These are phyloP conservation scores for slime mould (Dictyostelium discoideum) DNA, from an alignment of 78 protist genomes.

Conservation along the genomic window DNA sequence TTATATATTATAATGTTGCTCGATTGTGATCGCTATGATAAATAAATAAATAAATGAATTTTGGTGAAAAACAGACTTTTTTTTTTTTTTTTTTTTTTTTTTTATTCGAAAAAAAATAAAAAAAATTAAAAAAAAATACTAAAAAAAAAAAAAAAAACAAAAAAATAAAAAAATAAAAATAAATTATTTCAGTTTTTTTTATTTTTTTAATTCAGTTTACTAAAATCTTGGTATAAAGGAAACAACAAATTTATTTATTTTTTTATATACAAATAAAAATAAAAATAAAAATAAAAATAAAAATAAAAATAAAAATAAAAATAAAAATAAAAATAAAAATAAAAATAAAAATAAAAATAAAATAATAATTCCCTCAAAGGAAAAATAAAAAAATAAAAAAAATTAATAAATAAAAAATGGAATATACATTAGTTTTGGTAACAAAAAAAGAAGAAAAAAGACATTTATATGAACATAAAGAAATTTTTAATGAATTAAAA, in stretches of 20 bases:
- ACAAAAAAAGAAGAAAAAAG: background rate
- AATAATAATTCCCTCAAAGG: background rate
- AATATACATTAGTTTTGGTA: background rate
- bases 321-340: no score
- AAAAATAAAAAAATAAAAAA: background rate
- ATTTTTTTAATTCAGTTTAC: background rate
- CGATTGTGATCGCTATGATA: no score
- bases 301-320: no score
- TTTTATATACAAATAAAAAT: no score
- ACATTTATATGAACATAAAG: background rate
- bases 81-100: no score
- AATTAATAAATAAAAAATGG: background rate
- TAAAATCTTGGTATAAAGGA: background rate
- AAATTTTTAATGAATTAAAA: background rate
- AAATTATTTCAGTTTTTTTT: no score
- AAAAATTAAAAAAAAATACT: background rate
- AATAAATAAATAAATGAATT: background rate
- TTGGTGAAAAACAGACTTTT: background rate
- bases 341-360: no score
- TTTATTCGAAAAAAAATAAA: background rate
- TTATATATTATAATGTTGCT: no score
- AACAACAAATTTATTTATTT: no score
- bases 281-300: no score
- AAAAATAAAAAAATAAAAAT: background rate
- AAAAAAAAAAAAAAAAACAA: background rate